Evolutionary conservation across 2,329 filamentous ascomycete species (phyloP).

Genomic region (Byssothecium circinans): DNA sequence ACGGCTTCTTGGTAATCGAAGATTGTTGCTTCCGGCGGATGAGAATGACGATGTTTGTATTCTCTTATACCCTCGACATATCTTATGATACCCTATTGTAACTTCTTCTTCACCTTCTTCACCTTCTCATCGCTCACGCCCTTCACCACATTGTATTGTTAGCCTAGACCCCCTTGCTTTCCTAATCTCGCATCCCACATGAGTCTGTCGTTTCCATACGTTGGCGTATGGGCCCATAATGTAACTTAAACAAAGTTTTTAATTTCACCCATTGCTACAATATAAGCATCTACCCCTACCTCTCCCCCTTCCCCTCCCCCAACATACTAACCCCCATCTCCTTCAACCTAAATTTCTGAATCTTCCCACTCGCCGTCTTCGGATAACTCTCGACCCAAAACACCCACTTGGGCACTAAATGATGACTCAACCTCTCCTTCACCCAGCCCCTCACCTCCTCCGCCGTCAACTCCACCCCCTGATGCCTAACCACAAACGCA

Average conservation of each 20-base stretch:
- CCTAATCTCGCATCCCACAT: not conserved
- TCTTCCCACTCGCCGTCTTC: slow-evolving; percentile 95
- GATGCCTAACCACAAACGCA: slow-evolving; percentile 70
- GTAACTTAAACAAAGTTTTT: not conserved
- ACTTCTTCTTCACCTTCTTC: not conserved
- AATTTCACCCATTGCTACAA: too few relatives aligned
- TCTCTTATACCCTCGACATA: not conserved
- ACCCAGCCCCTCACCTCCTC: slow-evolving; percentile 74
- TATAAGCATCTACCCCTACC: not conserved
- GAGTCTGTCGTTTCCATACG: slow-evolving; percentile 1
- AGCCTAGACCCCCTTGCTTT: not conserved
- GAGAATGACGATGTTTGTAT: not conserved
- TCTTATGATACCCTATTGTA: not conserved
- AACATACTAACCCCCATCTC: slow-evolving; percentile 57
- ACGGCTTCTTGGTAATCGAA: too few relatives aligned
- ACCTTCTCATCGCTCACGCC: too few relatives aligned
- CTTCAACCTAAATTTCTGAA: slow-evolving; percentile 87
- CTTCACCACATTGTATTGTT: too few relatives aligned
- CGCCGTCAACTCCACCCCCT: slow-evolving; percentile 43
- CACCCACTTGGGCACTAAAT: slow-evolving; percentile 84
- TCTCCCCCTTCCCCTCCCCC: slow-evolving; percentile 24
- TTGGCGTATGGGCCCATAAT: not conserved
- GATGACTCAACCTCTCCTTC: slow-evolving; percentile 66
- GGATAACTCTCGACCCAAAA: slow-evolving; percentile 86
- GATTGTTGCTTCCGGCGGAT: too few relatives aligned